phyloP scores from a whole-genome alignment of 345 rosid genomes.

The Eucalyptus sp. region DNA sequence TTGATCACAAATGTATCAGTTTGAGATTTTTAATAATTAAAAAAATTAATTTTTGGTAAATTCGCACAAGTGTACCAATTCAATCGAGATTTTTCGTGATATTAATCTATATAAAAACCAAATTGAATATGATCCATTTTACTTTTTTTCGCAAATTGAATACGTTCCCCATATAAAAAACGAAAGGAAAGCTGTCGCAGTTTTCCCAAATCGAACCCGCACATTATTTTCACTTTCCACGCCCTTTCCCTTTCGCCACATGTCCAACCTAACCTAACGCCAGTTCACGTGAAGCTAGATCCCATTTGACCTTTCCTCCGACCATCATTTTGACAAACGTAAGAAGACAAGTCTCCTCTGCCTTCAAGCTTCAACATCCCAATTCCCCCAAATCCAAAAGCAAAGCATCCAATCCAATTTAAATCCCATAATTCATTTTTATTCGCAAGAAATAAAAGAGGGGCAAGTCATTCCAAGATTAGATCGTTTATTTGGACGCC shows the following conservation, averaged over 20 bases:
- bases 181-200: too few species aligned
- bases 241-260: background rate
- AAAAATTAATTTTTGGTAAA: accelerated
- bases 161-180: background rate
- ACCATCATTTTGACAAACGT: background rate
- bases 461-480: background rate
- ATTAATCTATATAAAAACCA: too few species aligned
- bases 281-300: background rate
- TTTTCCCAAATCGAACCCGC: background rate
- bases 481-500: background rate
- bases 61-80: accelerated
- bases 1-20: accelerated
- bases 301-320: background rate
- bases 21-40: accelerated
- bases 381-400: background rate
- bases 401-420: background rate
- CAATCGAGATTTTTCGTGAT: accelerated
- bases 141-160: too few species aligned
- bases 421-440: background rate
- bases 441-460: background rate
- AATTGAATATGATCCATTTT: too few species aligned
- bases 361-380: background rate
- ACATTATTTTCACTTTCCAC: background rate
- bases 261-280: background rate
- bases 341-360: background rate